Evolutionary conservation across 768 basidiomycete species (phyloP), one percentile per base, ranked within the genome.

Genomic region (Termitomyces sp.): DNA sequence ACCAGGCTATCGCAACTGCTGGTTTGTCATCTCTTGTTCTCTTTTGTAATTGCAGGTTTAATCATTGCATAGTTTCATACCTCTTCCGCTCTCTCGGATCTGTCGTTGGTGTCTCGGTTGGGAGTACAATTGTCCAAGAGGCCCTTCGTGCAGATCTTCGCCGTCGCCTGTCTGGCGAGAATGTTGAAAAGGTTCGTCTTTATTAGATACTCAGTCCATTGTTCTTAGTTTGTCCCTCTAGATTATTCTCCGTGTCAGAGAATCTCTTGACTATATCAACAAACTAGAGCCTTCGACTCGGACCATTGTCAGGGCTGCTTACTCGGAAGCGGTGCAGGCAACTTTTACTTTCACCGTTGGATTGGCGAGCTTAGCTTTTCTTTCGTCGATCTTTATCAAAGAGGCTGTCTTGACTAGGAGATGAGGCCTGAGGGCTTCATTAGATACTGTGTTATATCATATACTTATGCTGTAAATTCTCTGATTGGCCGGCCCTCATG

Each of bases 1-100:
- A 87, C 64, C 85, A 87, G 65, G 86, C 85, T 8, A 81, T 86
- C 41, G 84, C 85, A 1, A 88, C 84, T 10, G 85, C 85, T 40
- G 82, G 85, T 82, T 40, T 5, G 75, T 62, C 14, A 4, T 56
- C 12, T 35, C 49, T 10, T 51, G 14, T 58, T 28, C 36, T 54
- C 6, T 49, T 32, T 28, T 5, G 16, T 5, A 41, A 4, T 10
- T 13, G 33, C 13, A 30, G 18, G 16, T 43, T n/a, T n/a, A 16
- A 35, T 12, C 13, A 16, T 18, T 1, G 8, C 12, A 10, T 20
- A 85, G 85, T 83, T 1, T 85, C 83, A 0, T 86, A 86, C 67
- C 82, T 88, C 38, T 87, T 87, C 74, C 82, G 85, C 38, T 85
- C 85, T 2, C 67, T 87, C 13, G 85, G 85, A 2, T 78, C 78